phyloP scores from a whole-genome alignment of 768 basidiomycete genomes.

The Pleurotus salmoneostramineus region DNA sequence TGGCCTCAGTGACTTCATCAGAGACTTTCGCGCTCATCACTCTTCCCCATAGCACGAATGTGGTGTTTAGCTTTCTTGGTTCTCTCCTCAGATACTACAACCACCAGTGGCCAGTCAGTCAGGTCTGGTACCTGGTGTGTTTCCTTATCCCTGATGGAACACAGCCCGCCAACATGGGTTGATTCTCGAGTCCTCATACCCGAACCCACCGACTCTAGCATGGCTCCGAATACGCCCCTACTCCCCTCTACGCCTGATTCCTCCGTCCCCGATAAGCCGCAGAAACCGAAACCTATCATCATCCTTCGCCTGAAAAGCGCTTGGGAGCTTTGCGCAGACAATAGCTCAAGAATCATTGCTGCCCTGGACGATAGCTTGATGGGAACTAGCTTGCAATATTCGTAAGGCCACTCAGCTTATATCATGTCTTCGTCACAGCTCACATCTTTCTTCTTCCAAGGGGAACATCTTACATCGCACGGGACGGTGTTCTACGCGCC shows the following conservation, averaged over 20 bases:
- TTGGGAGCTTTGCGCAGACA: conserved; percentile 24
- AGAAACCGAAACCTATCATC: conserved; percentile 28
- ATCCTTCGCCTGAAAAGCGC: conserved; percentile 32
- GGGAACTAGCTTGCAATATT: conserved; percentile 47
- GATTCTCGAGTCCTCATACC: conserved; percentile 48
- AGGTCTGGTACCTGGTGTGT: conserved; percentile 44
- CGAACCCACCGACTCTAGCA: conserved; percentile 19
- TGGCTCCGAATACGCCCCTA: conserved; percentile 4
- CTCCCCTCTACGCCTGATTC: conserved; percentile 3
- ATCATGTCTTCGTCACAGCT: conserved; percentile 1
- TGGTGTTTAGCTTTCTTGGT: conserved; percentile 49
- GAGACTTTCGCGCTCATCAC: conserved; percentile 1
- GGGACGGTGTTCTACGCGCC: conserved; percentile 39
- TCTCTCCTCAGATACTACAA: conserved; percentile 13
- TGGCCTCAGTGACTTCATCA: not conserved
- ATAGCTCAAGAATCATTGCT: conserved; percentile 27
- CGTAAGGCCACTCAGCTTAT: conserved; percentile 31
- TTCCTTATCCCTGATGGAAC: conserved; percentile 45
- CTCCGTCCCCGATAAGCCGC: not conserved
- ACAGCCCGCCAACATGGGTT: conserved; percentile 56
- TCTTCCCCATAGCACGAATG: conserved; percentile 40
- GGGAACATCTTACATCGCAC: conserved; percentile 41
- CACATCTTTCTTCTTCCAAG: conserved; percentile 16
- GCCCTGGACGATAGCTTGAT: conserved; percentile 34
- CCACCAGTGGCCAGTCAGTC: not conserved